phyloP scores from a whole-genome alignment of 176 grass and related monocot genomes.

The Avena eriantha region DNA sequence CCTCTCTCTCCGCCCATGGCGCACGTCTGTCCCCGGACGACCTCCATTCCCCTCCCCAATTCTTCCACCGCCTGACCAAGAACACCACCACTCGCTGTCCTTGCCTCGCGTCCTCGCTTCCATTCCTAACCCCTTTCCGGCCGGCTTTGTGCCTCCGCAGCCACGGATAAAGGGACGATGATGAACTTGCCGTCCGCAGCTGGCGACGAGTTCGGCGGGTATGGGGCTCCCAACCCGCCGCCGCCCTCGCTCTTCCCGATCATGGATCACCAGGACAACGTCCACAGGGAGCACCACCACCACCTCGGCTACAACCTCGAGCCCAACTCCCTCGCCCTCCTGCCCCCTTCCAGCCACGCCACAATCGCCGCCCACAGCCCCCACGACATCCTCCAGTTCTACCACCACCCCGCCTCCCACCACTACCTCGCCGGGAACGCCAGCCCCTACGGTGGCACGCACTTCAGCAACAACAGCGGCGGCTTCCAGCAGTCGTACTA shows the following conservation, averaged over 20 bases:
- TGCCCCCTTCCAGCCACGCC: conserved; percentile 52
- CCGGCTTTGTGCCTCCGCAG: neutral
- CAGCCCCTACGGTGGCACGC: conserved; percentile 14
- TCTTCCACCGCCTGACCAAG: neutral
- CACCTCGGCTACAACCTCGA: conserved; percentile 60
- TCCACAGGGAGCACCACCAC: conserved; percentile 49
- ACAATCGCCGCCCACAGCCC: conserved; percentile 39
- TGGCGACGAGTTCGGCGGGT: conserved; percentile 50
- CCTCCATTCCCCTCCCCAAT: neutral
- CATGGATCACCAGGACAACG: conserved; percentile 56
- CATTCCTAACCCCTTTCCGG: conserved; percentile 48
- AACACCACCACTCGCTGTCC: conserved; percentile 18
- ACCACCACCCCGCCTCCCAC: conserved; percentile 52
- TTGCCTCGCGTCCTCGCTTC: conserved; percentile 48
- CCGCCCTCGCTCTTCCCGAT: conserved; percentile 40
- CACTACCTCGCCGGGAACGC: conserved; percentile 50
- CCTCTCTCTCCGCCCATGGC: conserved; percentile 34
- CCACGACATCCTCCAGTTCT: conserved; percentile 63
- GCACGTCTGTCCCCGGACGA: neutral
- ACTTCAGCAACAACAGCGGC: neutral
- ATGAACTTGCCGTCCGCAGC: conserved; percentile 49
- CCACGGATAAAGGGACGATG: conserved; percentile 30
- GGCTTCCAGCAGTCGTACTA: conserved; percentile 55
- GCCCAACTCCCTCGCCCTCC: conserved; percentile 47
- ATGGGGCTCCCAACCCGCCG: conserved; percentile 30